Evolutionary conservation across 345 rosid species (phyloP).

Genomic region (Salix dunnii): DNA sequence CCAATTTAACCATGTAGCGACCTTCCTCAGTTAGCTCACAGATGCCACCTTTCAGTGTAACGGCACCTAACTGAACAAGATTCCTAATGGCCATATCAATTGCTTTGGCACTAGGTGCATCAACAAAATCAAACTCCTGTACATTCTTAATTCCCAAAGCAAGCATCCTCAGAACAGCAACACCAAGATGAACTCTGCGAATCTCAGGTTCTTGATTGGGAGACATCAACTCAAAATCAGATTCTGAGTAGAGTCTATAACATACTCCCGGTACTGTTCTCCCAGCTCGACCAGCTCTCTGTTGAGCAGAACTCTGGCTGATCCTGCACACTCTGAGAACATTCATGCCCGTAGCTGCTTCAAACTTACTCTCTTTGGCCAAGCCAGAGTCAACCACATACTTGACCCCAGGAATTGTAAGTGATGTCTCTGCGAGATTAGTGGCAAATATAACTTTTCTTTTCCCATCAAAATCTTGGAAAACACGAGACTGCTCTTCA

Average conservation of each 20-base stretch:
- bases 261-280: conserved; percentile 90
- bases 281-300: conserved; percentile 98
- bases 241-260: conserved; percentile 63
- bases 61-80: conserved; percentile 76
- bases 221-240: conserved; percentile 54
- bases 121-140: conserved; percentile 71
- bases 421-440: conserved; percentile 90
- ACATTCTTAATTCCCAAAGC: conserved; percentile 63
- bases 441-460: conserved; percentile 90
- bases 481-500: conserved; percentile 67
- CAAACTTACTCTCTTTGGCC: conserved; percentile 78
- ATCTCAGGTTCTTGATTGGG: conserved; percentile 80
- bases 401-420: conserved; percentile 90
- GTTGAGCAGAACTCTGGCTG: conserved; percentile 82
- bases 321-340: conserved; percentile 66
- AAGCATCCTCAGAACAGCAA: conserved; percentile 81
- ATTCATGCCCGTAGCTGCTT: conserved; percentile 74
- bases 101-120: conserved; percentile 70
- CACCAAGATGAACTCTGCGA: conserved; percentile 82
- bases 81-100: conserved; percentile 68
- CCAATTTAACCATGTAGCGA: conserved; percentile 61
- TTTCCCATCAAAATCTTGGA: conserved; percentile 52
- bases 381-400: conserved; percentile 84
- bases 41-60: conserved; percentile 34
- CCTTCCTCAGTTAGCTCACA: conserved; percentile 68